Conservation (phyloP, 768 basidiomycete genomes). For the Hygrophoropsis aurantiaca region DNA sequence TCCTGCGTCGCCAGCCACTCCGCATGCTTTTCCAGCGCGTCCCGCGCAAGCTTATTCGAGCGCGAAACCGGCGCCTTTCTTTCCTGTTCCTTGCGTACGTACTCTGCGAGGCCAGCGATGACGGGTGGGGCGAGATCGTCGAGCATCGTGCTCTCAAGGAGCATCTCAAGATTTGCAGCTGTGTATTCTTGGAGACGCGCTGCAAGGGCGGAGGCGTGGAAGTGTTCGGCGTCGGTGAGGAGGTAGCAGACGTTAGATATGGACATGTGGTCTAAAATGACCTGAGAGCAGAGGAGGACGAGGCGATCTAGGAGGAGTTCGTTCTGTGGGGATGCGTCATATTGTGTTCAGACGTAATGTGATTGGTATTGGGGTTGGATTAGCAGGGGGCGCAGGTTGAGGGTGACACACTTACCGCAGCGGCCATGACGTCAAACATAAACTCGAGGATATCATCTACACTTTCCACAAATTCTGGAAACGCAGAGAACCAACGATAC, state of each 20-base stretch:
- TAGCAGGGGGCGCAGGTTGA: not conserved
- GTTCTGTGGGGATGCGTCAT: constrained; percentile 57
- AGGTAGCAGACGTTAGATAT: constrained; percentile 78
- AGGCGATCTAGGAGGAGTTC: constrained; percentile 88
- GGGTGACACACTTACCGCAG: constrained; percentile 66
- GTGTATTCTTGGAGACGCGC: constrained; percentile 78
- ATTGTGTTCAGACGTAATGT: not conserved
- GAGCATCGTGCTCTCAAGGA: constrained; percentile 79
- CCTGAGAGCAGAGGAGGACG: constrained; percentile 76
- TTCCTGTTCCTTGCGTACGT: constrained; percentile 57
- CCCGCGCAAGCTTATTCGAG: constrained; percentile 48
- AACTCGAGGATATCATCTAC: constrained; percentile 82
- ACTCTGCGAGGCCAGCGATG: constrained; percentile 64
- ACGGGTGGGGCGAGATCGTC: constrained; percentile 70
- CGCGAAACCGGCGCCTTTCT: constrained; percentile 68
- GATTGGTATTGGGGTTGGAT: not conserved
- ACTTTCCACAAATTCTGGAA: constrained; percentile 57
- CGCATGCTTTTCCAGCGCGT: constrained; percentile 57
- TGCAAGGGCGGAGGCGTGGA: constrained; percentile 67
- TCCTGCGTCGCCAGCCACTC: constrained; percentile 76
- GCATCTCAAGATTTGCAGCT: constrained; percentile 78
- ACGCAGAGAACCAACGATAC: constrained; percentile 3
- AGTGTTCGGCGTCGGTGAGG: constrained; percentile 79
- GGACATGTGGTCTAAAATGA: constrained; percentile 66
- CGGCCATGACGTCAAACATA: constrained; percentile 82